phyloP scores from a whole-genome alignment of 1,284 basidiomycete genomes.

The Cronartium ribicola region DNA sequence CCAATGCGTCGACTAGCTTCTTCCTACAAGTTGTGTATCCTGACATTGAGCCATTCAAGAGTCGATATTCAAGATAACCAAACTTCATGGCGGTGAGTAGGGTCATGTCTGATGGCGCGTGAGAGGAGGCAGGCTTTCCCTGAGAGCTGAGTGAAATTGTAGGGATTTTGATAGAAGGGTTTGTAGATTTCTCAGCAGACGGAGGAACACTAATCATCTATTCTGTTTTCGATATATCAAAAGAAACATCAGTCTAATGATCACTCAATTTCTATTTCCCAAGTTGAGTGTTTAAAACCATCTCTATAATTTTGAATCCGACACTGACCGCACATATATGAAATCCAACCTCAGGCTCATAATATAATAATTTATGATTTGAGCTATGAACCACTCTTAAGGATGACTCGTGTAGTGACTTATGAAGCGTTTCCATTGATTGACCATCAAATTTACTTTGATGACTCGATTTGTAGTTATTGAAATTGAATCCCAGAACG shows the following conservation, averaged over 20 bases:
- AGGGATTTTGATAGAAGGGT: slow-evolving; percentile 9
- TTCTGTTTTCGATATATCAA: slow-evolving; percentile 14
- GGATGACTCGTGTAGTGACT: background rate
- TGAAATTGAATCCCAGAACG: slow-evolving; percentile 21
- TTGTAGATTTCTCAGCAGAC: background rate
- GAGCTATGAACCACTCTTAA: slow-evolving; percentile 20
- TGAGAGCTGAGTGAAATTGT: background rate
- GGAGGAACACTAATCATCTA: slow-evolving; percentile 33
- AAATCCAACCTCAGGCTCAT: slow-evolving; percentile 24
- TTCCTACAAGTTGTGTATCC: background rate
- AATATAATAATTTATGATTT: slow-evolving; percentile 30
- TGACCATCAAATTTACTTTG: background rate
- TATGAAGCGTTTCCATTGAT: background rate
- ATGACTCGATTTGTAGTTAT: background rate
- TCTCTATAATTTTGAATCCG: background rate
- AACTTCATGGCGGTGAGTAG: slow-evolving; percentile 16
- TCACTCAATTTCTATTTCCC: background rate
- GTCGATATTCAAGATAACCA: slow-evolving; percentile 33
- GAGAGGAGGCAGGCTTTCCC: slow-evolving; percentile 8
- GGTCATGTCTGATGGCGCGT: slow-evolving; percentile 23
- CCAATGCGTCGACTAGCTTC: slow-evolving; percentile 14
- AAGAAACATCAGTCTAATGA: background rate
- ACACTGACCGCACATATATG: slow-evolving; percentile 36
- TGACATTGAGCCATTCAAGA: slow-evolving; percentile 23
- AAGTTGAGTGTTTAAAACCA: background rate